Evolutionary conservation across 306 rosid species (phyloP), one percentile per base, ranked within the genome.

Genomic region (Cucumis cinereus): DNA sequence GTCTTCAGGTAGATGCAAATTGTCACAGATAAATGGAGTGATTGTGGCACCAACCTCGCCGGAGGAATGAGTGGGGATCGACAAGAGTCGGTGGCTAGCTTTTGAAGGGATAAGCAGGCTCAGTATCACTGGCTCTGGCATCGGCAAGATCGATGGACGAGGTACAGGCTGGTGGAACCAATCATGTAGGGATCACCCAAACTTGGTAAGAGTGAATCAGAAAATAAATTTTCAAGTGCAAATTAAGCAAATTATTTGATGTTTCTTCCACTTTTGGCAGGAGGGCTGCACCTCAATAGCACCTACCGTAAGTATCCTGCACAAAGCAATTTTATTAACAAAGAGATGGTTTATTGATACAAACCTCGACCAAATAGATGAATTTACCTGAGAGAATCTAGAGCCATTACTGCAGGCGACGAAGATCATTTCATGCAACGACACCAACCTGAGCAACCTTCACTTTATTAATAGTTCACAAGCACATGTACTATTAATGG

Each of bases 21-120:
- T 72, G 60, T 0, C 5, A 54, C 35, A 85, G 88, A 41, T 82
- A 58, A 13, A 43, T 17, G 88, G 82, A 35, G 72, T 8, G 36
- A 63, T 85, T 28, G 66, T 82, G 61, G 85, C 84, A 60, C 88
- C 88, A 77, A 16, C 23, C 13, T 85, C 84, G n/a, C 85, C 86
- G 16, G 41, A 54, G 17, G 82, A 79, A 23, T 85, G 88, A 84
- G 49, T 40, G 30, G 78, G 64, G 50, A 67, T 41, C 4, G 67
- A 77, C 47, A 76, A 50, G 43, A 47, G 84, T 67, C 80, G 40
- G 43, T 85, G 86, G 86, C 68, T 85, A 35, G 82, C 78, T 58
- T 85, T 82, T n/a, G 16, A 56, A 14, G 82, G 73, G 36, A 74
- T 85, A 13, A 58, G 22, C 30, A 83, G 84, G 15, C 85, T 85